Evolutionary conservation across 1,284 basidiomycete species (phyloP).

Genomic region (Ceratobasidium sp.): DNA sequence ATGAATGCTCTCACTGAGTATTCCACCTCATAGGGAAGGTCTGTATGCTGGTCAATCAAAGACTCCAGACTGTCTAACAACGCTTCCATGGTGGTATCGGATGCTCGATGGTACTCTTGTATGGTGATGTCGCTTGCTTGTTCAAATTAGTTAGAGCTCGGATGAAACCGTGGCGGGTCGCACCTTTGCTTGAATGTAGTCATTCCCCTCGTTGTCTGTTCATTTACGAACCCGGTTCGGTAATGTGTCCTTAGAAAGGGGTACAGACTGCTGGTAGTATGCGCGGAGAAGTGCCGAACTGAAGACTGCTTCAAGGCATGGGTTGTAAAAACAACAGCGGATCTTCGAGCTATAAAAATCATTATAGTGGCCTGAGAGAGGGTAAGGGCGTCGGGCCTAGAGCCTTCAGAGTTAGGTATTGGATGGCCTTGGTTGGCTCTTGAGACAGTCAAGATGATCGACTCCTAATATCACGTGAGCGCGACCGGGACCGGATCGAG

Average conservation of each 20-base stretch:
- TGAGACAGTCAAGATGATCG: background rate
- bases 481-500: background rate
- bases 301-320: background rate
- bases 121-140: conserved; percentile 61
- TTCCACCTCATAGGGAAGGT: conserved; percentile 80
- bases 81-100: conserved; percentile 83
- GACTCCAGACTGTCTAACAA: conserved; percentile 82
- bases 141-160: background rate
- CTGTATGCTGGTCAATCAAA: conserved; percentile 66
- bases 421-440: no score
- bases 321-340: background rate
- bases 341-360: background rate
- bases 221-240: background rate
- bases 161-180: background rate
- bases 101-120: conserved; percentile 75
- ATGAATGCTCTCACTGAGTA: conserved; percentile 75
- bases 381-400: background rate
- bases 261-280: background rate
- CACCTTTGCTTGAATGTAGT: conserved; percentile 19
- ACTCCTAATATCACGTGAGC: conserved; percentile 16
- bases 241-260: background rate
- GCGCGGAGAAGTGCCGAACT: background rate
- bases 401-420: background rate
- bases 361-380: background rate
- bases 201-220: background rate